Percentiles rank a stretch among this genome's conserved stretches.
Conservation (phyloP, 108 stramenopile species). For the Aurantiochytrium sp. region DNA sequence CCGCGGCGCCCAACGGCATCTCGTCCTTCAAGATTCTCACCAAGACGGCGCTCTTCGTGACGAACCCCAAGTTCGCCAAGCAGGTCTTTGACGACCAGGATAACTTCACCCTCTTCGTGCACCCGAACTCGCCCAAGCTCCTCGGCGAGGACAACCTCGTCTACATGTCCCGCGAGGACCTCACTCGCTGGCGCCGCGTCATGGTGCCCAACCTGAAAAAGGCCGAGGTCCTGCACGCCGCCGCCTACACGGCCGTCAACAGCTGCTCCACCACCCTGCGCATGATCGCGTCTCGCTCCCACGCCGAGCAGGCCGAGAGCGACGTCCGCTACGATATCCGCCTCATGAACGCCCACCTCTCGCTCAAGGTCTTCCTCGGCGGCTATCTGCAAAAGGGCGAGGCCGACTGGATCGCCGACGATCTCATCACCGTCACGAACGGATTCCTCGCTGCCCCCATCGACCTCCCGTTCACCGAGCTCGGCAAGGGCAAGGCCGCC, state of each 20-base stretch:
- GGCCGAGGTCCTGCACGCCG: neutral
- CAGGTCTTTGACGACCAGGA: neutral
- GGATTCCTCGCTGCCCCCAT: neutral
- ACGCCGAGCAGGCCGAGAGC: neutral
- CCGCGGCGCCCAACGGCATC: neutral
- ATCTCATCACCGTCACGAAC: neutral
- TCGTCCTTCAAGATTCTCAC: neutral
- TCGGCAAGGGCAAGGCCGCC: neutral
- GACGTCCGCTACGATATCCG: neutral
- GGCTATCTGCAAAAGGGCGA: neutral
- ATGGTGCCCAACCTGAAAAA: slow-evolving; percentile 6
- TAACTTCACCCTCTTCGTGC: neutral
- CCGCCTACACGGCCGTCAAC: neutral
- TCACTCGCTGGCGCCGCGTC: neutral
- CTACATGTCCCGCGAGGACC: neutral
- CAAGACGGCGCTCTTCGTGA: neutral
- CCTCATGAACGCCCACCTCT: slow-evolving; percentile 12
- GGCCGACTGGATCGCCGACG: neutral
- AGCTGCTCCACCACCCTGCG: neutral
- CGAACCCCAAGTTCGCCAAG: neutral
- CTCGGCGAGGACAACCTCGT: slow-evolving; percentile 2
- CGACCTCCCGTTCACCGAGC: neutral
- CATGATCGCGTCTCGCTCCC: neutral
- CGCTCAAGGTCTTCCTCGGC: neutral
- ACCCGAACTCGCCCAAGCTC: neutral